Evolutionary conservation across 176 grass and related monocot genomes (phyloP).

Genomic region (Oryza meridionalis): DNA sequence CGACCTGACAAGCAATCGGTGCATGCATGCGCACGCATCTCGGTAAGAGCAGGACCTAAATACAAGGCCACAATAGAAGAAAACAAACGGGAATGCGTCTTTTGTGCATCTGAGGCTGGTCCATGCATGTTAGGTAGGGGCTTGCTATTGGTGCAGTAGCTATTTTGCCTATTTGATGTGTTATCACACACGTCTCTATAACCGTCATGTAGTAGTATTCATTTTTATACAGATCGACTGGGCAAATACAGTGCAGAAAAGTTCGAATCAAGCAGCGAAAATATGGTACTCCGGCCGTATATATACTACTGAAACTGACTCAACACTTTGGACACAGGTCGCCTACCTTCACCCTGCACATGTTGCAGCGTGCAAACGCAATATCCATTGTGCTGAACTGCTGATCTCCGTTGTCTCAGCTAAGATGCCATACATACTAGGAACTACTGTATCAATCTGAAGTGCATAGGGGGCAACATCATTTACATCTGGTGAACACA

Average conservation of each 20-base stretch:
- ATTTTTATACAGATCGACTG: background rate
- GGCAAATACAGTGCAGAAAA: background rate
- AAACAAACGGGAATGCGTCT: background rate
- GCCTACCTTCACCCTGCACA: background rate
- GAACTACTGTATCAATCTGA: background rate
- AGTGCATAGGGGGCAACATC: background rate
- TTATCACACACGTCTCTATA: background rate
- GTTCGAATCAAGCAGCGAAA: background rate
- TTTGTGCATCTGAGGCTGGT: background rate
- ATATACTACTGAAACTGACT: no score
- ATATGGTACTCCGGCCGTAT: background rate
- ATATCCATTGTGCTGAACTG: background rate
- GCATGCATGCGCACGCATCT: background rate
- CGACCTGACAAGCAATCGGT: background rate
- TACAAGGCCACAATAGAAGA: background rate
- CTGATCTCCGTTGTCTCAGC: background rate
- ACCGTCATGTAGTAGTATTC: background rate
- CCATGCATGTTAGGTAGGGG: background rate
- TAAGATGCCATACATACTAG: background rate
- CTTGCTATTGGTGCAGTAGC: background rate
- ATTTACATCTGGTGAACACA: background rate
- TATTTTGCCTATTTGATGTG: background rate
- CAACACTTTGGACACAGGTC: background rate
- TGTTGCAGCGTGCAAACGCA: background rate
- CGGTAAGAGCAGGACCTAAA: background rate